A percentile compares a stretch with the other conserved stretches of the same genome.
Evolutionary conservation across 1,139 yeast species (phyloP).

Genomic region (Nakaseomyces kungkrabaensis): DNA sequence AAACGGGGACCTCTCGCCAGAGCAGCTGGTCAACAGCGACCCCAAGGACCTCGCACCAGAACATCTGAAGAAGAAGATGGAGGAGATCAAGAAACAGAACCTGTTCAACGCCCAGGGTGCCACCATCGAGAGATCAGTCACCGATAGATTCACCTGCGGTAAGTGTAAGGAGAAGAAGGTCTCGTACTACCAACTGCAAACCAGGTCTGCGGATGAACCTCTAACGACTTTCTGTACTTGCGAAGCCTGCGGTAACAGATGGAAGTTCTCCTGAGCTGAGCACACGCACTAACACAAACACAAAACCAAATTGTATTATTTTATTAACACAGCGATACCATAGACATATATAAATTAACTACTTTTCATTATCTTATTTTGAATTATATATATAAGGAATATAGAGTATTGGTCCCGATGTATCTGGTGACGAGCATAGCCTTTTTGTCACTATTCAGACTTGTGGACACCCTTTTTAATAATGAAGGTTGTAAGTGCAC

Average conservation of each 20-base stretch:
- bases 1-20: conserved; percentile 53
- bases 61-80: conserved; percentile 71
- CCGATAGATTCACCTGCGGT: conserved; percentile 94
- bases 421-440: too few species aligned
- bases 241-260: conserved; percentile 93
- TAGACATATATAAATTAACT: too few species aligned
- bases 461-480: too few species aligned
- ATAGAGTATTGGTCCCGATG: too few species aligned
- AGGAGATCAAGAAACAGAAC: conserved; percentile 77
- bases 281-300: too few species aligned
- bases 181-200: conserved; percentile 94
- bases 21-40: conserved; percentile 63
- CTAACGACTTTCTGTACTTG: conserved; percentile 96
- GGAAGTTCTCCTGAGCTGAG: conserved; percentile 66
- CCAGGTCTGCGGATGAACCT: conserved; percentile 98
- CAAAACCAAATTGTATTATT: too few species aligned
- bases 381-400: too few species aligned
- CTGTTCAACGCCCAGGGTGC: conserved; percentile 97
- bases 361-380: too few species aligned
- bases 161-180: conserved; percentile 96
- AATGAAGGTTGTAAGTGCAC: too few species aligned
- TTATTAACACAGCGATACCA: too few species aligned
- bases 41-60: conserved; percentile 96
- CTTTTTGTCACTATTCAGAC: too few species aligned
- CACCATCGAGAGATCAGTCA: conserved; percentile 90